phyloP scores from a whole-genome alignment of 169 alveolate genomes.

The Toxoplasma gondii region DNA sequence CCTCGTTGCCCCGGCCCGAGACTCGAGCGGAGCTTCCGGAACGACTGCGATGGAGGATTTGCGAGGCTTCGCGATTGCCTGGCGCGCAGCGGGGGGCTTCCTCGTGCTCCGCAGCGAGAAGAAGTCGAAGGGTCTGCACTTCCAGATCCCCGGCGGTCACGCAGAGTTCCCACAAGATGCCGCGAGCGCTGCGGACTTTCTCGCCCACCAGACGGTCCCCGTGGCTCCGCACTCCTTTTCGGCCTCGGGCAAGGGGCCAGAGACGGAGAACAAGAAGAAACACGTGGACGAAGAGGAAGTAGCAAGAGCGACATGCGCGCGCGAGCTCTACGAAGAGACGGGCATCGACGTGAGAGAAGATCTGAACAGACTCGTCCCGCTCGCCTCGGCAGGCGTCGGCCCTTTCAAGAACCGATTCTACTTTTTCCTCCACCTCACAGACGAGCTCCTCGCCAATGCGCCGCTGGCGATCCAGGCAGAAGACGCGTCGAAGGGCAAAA shows the following conservation, averaged over 20 bases:
- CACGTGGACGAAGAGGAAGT: not conserved
- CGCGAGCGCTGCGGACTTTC: not conserved
- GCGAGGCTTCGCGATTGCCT: not conserved
- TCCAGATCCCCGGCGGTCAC: slow-evolving; percentile 33
- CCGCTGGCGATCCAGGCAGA: not conserved
- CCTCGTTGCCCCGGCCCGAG: not conserved
- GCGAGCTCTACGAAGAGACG: slow-evolving; percentile 27
- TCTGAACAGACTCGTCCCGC: not conserved
- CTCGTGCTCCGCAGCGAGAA: not conserved
- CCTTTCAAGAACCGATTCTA: not conserved
- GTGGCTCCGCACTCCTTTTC: not conserved
- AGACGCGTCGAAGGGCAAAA: not conserved
- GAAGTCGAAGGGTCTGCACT: slow-evolving; percentile 11
- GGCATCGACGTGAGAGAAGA: slow-evolving; percentile 1
- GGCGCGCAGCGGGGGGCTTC: not conserved
- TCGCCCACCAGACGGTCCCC: not conserved
- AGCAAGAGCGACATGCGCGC: slow-evolving; percentile 4
- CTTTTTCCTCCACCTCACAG: slow-evolving; percentile 13
- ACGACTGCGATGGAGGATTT: not conserved
- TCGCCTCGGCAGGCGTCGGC: not conserved
- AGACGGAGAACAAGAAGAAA: not conserved
- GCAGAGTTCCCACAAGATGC: not conserved
- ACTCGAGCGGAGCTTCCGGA: no score
- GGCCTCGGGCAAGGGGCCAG: not conserved
- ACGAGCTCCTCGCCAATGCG: not conserved